These are phyloP conservation scores for Septoria linicola DNA, from an alignment of 2,329 filamentous ascomycete species.

Conservation along the genomic window DNA sequence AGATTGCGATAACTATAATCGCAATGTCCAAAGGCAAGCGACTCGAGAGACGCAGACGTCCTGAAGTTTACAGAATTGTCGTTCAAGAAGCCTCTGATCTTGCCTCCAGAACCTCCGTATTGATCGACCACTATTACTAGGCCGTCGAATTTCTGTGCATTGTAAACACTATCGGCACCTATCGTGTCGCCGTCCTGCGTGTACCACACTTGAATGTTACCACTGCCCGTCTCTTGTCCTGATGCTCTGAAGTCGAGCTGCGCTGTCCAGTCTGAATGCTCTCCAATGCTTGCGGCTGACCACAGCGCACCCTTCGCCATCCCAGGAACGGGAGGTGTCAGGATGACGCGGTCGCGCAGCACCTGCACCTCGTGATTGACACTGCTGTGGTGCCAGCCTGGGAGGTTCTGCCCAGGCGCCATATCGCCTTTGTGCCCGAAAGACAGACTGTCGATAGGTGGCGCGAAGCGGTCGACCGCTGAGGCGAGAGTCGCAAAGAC, in stretches of 20 bases:
- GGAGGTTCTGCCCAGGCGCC: slow-evolving; percentile 59
- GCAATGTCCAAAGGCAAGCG: slow-evolving; percentile 89
- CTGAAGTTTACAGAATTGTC: slow-evolving; percentile 81
- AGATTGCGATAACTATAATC: slow-evolving; percentile 88
- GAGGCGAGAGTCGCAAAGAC: slow-evolving; percentile 30
- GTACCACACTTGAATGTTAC: slow-evolving; percentile 94
- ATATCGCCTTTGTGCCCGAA: slow-evolving; percentile 73
- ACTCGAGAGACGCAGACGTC: slow-evolving; percentile 72
- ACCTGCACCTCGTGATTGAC: slow-evolving; percentile 58
- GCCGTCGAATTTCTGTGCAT: slow-evolving; percentile 82
- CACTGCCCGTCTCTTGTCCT: slow-evolving; percentile 79
- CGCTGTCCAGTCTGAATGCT: slow-evolving; percentile 65
- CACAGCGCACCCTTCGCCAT: slow-evolving; percentile 82
- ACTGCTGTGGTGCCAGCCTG: slow-evolving; percentile 56
- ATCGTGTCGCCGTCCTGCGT: slow-evolving; percentile 64
- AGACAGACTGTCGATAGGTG: slow-evolving; percentile 52
- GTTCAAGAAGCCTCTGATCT: slow-evolving; percentile 88
- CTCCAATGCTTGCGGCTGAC: slow-evolving; percentile 61
- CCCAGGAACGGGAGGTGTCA: slow-evolving; percentile 85
- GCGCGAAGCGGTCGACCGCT: slow-evolving; percentile 22
- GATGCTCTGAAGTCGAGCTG: slow-evolving; percentile 86
- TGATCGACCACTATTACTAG: slow-evolving; percentile 82
- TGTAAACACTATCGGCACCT: slow-evolving; percentile 77
- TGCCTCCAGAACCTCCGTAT: slow-evolving; percentile 74
- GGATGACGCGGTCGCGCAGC: slow-evolving; percentile 85